A percentile compares a stretch with the other conserved stretches of the same genome.
These are phyloP conservation scores for Passalora sequoiae DNA, from an alignment of 2,329 filamentous ascomycete species.

Conservation along the genomic window DNA sequence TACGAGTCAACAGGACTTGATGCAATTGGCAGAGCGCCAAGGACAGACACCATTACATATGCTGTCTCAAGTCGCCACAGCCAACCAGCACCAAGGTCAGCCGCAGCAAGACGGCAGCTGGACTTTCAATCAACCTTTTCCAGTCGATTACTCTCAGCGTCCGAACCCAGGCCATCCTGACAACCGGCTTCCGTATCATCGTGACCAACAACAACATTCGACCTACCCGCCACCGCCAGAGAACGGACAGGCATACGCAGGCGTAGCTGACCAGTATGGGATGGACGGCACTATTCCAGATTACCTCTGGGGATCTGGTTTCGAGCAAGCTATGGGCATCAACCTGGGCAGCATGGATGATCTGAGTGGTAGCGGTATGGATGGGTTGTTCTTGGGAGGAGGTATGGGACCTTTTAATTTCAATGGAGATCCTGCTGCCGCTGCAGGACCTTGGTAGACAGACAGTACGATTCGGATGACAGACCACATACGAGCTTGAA, in stretches of 20 bases:
- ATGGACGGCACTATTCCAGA: conserved; percentile 16
- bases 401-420: conserved; percentile 27
- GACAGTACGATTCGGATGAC: too few species aligned
- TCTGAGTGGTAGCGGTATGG: conserved; percentile 29
- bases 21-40: conserved; percentile 5
- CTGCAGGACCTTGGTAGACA: conserved; percentile 8
- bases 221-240: conserved; percentile 9
- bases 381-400: conserved; percentile 31
- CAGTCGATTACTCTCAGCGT: conserved; percentile 18
- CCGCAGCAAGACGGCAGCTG: conserved; percentile 17
- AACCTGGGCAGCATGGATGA: conserved; percentile 32
- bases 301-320: conserved; percentile 32
- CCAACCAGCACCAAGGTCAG: conserved; percentile 13
- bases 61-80: conserved; percentile 25
- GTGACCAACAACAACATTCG: conserved; percentile 6
- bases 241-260: conserved; percentile 1
- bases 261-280: conserved; percentile 5
- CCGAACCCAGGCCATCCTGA: conserved; percentile 18
- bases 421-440: conserved; percentile 12
- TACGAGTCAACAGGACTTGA: conserved; percentile 6
- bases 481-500: too few species aligned
- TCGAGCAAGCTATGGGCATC: conserved; percentile 36
- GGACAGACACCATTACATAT: conserved; percentile 18
- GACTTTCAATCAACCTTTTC: conserved; percentile 22
- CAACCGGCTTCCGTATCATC: conserved; percentile 11